phyloP scores from a whole-genome alignment of 768 basidiomycete species.

The Kwoniella botswanensis region DNA sequence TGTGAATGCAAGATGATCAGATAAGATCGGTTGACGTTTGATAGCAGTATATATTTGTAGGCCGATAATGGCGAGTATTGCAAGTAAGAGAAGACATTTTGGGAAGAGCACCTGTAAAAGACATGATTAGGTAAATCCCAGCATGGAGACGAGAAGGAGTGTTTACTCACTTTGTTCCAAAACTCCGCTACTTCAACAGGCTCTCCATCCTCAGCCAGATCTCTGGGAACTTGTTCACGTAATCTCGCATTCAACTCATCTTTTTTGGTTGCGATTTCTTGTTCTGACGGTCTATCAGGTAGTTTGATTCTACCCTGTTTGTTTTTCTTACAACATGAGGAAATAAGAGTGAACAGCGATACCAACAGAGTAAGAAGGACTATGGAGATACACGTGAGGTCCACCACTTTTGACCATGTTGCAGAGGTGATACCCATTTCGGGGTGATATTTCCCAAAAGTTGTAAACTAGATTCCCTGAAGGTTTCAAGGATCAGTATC shows the following conservation, averaged over 20 bases:
- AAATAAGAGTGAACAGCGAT: neutral
- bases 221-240: neutral
- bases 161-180: slow-evolving; percentile 30
- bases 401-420: slow-evolving; percentile 11
- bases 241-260: slow-evolving; percentile 1
- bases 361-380: slow-evolving; percentile 1
- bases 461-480: neutral
- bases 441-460: neutral
- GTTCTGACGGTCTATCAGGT: neutral
- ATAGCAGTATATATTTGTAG: slow-evolving; percentile 5
- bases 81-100: slow-evolving; percentile 4
- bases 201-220: slow-evolving; percentile 27
- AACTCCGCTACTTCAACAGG: slow-evolving; percentile 26
- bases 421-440: neutral
- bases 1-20: neutral
- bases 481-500: too few species aligned
- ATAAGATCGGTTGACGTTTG: neutral
- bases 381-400: neutral
- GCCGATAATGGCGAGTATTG: slow-evolving; percentile 11
- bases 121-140: too few species aligned
- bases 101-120: neutral
- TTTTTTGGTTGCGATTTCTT: neutral
- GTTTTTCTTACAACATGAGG: neutral
- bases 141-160: neutral
- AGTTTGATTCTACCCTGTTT: slow-evolving; percentile 11